A percentile compares a stretch with the other conserved stretches of the same genome.
These are phyloP conservation scores for Capsicum pubescens DNA, from an alignment of 257 asterid genomes.

Conservation along the genomic window DNA sequence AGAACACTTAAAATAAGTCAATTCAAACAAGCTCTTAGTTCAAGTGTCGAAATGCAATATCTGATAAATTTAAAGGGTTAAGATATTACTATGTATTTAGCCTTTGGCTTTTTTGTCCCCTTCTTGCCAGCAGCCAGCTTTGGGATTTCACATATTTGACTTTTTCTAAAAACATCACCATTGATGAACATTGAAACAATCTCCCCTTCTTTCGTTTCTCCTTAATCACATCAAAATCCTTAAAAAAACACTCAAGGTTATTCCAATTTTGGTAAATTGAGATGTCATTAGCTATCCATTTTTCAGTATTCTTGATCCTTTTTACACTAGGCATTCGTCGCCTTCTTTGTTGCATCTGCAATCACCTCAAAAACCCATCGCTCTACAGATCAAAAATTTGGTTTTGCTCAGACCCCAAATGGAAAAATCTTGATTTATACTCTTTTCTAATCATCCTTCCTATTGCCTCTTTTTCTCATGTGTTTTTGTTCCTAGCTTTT, in stretches of 20 bases:
- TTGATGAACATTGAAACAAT: constrained; percentile 17
- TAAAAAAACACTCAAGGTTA: neutral
- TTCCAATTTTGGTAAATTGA: neutral
- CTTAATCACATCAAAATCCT: neutral
- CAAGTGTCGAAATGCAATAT: no score
- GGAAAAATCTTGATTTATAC: constrained; percentile 77
- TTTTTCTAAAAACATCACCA: neutral
- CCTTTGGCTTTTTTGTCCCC: neutral
- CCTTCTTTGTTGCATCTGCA: constrained; percentile 56
- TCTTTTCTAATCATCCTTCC: constrained; percentile 65
- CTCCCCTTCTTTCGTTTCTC: neutral
- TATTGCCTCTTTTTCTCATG: constrained; percentile 59
- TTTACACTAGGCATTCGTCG: constrained; percentile 73
- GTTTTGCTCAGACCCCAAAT: constrained; percentile 76
- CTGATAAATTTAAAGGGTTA: no score
- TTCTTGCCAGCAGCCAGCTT: constrained; percentile 11
- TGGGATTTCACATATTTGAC: neutral
- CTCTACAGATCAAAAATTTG: constrained; percentile 66
- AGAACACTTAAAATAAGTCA: no score
- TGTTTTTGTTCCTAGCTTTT: constrained; percentile 59
- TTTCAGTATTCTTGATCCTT: constrained; percentile 71
- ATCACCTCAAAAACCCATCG: constrained; percentile 72
- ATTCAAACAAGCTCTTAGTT: no score
- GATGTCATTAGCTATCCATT: constrained; percentile 71
- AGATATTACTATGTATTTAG: no score